Conservation (phyloP, 2,329 filamentous ascomycete genomes). For the Beauveria rudraprayagi region DNA sequence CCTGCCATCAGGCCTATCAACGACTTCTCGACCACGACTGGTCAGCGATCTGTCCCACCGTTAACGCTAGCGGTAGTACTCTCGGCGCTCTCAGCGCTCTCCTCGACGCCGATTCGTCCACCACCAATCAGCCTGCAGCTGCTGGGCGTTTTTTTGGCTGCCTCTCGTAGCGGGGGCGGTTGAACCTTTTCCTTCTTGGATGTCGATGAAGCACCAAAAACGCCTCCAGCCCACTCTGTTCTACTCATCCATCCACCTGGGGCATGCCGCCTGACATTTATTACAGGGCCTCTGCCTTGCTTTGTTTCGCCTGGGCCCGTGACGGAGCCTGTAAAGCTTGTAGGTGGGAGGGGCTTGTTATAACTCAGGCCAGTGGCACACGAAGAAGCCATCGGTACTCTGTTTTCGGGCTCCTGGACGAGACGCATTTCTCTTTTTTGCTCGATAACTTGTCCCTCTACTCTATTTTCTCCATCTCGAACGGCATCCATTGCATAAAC, state of each 20-base stretch:
- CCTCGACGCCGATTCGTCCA: slow-evolving; percentile 7
- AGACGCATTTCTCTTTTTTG: neutral
- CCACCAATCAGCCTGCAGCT: slow-evolving; percentile 8
- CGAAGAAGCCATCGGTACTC: neutral
- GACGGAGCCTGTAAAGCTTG: neutral
- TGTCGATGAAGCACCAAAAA: neutral
- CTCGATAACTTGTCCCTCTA: neutral
- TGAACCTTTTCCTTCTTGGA: neutral
- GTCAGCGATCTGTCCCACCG: neutral
- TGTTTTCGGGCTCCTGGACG: neutral
- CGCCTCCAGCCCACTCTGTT: neutral
- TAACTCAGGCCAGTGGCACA: neutral
- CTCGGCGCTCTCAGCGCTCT: neutral
- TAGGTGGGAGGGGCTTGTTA: slow-evolving; percentile 1
- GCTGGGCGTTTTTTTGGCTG: slow-evolving; percentile 7
- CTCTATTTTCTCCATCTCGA: neutral
- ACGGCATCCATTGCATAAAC: neutral
- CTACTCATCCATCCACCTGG: neutral
- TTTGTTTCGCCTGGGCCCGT: neutral
- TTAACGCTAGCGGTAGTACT: neutral
- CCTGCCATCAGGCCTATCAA: neutral
- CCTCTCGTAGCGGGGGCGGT: slow-evolving; percentile 3
- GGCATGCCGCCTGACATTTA: neutral
- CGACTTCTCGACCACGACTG: slow-evolving; percentile 3
- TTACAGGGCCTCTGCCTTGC: slow-evolving; percentile 7